Evolutionary conservation across 257 asterid genomes (phyloP).

Genomic region (Lithospermum erythrorhizon): DNA sequence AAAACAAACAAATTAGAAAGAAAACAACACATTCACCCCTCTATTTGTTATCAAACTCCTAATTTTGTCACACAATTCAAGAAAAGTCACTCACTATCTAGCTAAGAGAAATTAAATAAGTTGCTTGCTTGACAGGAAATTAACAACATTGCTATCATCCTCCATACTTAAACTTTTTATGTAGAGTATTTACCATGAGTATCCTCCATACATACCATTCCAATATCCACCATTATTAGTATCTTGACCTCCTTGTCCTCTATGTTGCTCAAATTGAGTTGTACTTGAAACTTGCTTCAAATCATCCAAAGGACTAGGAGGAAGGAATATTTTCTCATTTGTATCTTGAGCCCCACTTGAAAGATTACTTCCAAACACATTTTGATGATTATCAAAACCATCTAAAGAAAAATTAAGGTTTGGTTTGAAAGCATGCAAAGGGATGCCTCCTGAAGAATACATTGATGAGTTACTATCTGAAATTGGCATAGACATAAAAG

Average conservation of each 20-base stretch:
- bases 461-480: slow-evolving; percentile 22
- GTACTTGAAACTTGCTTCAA: slow-evolving; percentile 28
- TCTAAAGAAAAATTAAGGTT: slow-evolving; percentile 45
- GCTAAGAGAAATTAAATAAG: not conserved
- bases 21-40: not conserved
- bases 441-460: slow-evolving; percentile 21
- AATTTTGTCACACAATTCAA: slow-evolving; percentile 4
- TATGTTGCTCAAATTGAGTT: slow-evolving; percentile 19
- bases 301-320: slow-evolving; percentile 40
- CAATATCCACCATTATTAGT: slow-evolving; percentile 40
- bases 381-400: slow-evolving; percentile 23
- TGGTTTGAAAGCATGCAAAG: slow-evolving; percentile 31
- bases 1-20: not conserved
- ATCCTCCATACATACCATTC: slow-evolving; percentile 56
- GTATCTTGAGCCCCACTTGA: slow-evolving; percentile 14
- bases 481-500: slow-evolving; percentile 27
- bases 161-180: not conserved
- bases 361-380: slow-evolving; percentile 17
- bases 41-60: slow-evolving; percentile 19
- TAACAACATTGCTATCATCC: slow-evolving; percentile 6
- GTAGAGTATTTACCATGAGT: slow-evolving; percentile 27
- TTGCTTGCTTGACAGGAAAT: not conserved
- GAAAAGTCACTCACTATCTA: slow-evolving; percentile 3
- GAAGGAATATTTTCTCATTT: slow-evolving; percentile 30
- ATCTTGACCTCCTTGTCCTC: slow-evolving; percentile 30